A percentile compares a stretch with the other conserved stretches of the same genome.
Evolutionary conservation across 2,329 filamentous ascomycete genomes (phyloP).

Genomic region (Penicillium decumbens): DNA sequence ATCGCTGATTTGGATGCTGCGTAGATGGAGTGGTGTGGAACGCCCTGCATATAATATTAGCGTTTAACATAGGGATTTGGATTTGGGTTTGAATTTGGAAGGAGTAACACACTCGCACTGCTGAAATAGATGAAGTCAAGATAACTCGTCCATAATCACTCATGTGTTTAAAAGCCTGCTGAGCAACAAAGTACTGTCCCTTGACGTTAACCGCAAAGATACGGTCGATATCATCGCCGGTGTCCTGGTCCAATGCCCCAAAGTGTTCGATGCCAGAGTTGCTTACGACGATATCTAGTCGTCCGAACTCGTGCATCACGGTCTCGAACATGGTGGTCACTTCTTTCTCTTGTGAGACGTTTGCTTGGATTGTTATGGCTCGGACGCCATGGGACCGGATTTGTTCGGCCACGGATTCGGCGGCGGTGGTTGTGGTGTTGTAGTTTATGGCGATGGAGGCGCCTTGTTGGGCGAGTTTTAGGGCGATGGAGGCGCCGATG

Average conservation of each 20-base stretch:
- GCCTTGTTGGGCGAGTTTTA: conserved; percentile 17
- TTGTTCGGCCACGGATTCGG: conserved; percentile 11
- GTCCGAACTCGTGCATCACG: conserved; percentile 13
- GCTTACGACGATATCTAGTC: conserved; percentile 21
- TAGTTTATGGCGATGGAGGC: conserved; percentile 22
- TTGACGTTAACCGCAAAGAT: conserved; percentile 23
- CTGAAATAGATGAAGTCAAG: conserved; percentile 23
- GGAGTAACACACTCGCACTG: conserved; percentile 14
- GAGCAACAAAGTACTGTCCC: conserved; percentile 23
- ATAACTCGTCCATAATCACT: conserved; percentile 19
- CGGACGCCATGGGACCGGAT: conserved; percentile 11
- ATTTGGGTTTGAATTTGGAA: background rate
- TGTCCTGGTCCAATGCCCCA: conserved; percentile 8
- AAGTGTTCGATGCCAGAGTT: conserved; percentile 24
- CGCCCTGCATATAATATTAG: conserved; percentile 11
- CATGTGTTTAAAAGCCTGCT: conserved; percentile 21
- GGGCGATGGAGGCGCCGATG: conserved; percentile 21
- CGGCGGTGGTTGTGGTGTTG: conserved; percentile 8
- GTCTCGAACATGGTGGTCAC: conserved; percentile 17
- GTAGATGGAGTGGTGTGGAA: conserved; percentile 20
- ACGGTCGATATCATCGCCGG: conserved; percentile 18
- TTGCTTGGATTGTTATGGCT: conserved; percentile 16
- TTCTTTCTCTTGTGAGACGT: conserved; percentile 17
- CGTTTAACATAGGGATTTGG: too few relatives aligned
- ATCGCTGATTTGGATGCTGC: conserved; percentile 22